phyloP scores from a whole-genome alignment of 2,329 filamentous ascomycete genomes.

The Pseudocercospora crystallina region DNA sequence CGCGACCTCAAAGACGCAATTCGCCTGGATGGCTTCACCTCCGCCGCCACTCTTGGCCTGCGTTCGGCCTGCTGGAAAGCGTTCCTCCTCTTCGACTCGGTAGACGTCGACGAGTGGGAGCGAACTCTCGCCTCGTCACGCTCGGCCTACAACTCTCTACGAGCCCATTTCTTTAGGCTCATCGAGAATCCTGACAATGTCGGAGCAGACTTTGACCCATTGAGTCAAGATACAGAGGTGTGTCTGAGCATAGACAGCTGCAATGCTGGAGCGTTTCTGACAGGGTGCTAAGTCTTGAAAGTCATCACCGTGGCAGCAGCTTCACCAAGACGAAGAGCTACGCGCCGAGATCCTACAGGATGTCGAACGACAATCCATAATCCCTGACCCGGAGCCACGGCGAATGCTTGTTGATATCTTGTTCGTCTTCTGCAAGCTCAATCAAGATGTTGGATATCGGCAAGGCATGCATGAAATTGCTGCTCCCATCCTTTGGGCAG shows the following conservation, averaged over 20 bases:
- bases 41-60: conserved; percentile 53
- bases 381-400: conserved; percentile 77
- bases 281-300: conserved; percentile 45
- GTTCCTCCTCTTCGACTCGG: conserved; percentile 74
- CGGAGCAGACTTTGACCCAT: conserved; percentile 72
- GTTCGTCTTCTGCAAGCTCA: conserved; percentile 92
- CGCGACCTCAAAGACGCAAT: conserved; percentile 33
- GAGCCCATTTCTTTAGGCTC: conserved; percentile 74
- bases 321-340: conserved; percentile 79
- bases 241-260: conserved; percentile 22
- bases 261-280: conserved; percentile 26
- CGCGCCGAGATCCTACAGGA: conserved; percentile 91
- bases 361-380: conserved; percentile 86
- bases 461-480: conserved; percentile 98
- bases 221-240: conserved; percentile 78
- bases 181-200: conserved; percentile 83
- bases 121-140: conserved; percentile 67
- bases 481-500: conserved; percentile 81
- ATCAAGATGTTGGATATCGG: conserved; percentile 85
- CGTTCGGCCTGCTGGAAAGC: conserved; percentile 93
- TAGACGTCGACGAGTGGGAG: conserved; percentile 67
- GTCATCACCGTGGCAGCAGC: conserved; percentile 88
- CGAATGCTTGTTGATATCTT: conserved; percentile 81
- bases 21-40: conserved; percentile 26
- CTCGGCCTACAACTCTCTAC: conserved; percentile 69